These are phyloP conservation scores for Trypethelium eluteriae DNA, from an alignment of 495 filamentous ascomycete genomes.

Conservation along the genomic window DNA sequence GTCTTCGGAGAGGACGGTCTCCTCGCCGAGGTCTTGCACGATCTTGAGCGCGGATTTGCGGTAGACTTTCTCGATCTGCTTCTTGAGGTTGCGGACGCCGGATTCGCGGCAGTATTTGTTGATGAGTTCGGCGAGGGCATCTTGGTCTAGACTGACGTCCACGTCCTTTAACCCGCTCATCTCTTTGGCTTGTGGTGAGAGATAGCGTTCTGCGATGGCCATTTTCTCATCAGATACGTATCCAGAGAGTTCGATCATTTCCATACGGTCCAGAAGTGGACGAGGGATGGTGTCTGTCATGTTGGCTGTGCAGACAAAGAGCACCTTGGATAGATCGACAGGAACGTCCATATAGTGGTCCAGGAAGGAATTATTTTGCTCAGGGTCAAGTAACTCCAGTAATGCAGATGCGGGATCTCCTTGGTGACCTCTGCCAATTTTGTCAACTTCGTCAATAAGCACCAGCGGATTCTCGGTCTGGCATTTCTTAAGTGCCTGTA, in stretches of 20 bases:
- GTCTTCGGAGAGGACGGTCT: conserved; percentile 71
- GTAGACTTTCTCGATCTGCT: conserved; percentile 99
- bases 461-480: conserved; percentile 97
- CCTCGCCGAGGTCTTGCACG: conserved; percentile 89
- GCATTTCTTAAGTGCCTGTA: conserved; percentile 97
- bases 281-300: conserved; percentile 98
- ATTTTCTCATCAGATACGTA: conserved; percentile 99
- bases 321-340: conserved; percentile 92
- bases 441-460: conserved; percentile 96
- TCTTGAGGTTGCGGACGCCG: conserved; percentile 95
- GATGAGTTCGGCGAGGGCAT: conserved; percentile 91
- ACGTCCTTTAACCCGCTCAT: conserved; percentile 84
- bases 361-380: conserved; percentile 94
- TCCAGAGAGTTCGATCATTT: conserved; percentile 91
- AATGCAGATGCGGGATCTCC: conserved; percentile 94
- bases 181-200: conserved; percentile 85
- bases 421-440: conserved; percentile 91
- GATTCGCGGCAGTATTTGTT: conserved; percentile 97
- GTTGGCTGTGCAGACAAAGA: conserved; percentile 98
- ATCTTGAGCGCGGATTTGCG: conserved; percentile 96
- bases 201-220: conserved; percentile 90
- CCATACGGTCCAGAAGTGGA: conserved; percentile 94
- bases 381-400: conserved; percentile 89
- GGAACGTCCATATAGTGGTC: conserved; percentile 99
- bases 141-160: conserved; percentile 71